Base-by-base conservation (phyloP, 768 basidiomycete species). In the Amanita thiersii region DNA sequence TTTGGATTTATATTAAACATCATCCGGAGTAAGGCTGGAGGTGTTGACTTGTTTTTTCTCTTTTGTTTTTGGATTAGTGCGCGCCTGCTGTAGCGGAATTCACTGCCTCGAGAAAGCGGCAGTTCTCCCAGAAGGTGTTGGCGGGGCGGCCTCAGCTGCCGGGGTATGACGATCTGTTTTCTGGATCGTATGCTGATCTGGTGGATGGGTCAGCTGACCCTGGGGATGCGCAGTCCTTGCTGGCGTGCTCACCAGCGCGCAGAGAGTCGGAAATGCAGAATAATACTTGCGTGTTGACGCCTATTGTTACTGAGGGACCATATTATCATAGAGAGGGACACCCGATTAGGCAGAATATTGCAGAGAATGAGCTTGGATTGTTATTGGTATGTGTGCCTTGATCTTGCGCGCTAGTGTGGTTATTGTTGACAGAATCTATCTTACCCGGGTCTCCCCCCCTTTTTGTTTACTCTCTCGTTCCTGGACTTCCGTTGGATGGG, bases 221-320 rank as follows among this genome's bases (percentile, higher is more conserved):
- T 0, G 53, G 52, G 3, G 46, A 55, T 19, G 58, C 61, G 4
- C 60, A 66, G 37, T 57, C 56, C 1, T 39, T 69, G 11, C 60
- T 75, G 61, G 61, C 62, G 11, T 77, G 73, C 48, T 53, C 67
- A 3, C 67, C 69, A 0, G 58, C 70, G n/a, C 34, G 26, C 14
- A 58, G 65, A 26, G 67, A 68, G 2, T 64, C 73, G 2, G 56
- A 66, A 26, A 71, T 73, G 26, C 70, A 71, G 50, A 77, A 75
- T 47, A 75, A 75, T 47, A 68, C 70, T 1, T 77, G 74, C 43
- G 70, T 77, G 4, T 61, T 77, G 0, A 59, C 72, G 3, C 73
- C 74, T 12, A 68, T 70, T 38, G 68, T 70, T 2, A 77, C 73
- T 1, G 72, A 75, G 47, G 74, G 74, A 0, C 74, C 74, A 1